Evolutionary conservation across 2,329 filamentous ascomycete genomes (phyloP), one percentile per base, ranked within the genome.

Genomic region (Xylariaceae sp.): DNA sequence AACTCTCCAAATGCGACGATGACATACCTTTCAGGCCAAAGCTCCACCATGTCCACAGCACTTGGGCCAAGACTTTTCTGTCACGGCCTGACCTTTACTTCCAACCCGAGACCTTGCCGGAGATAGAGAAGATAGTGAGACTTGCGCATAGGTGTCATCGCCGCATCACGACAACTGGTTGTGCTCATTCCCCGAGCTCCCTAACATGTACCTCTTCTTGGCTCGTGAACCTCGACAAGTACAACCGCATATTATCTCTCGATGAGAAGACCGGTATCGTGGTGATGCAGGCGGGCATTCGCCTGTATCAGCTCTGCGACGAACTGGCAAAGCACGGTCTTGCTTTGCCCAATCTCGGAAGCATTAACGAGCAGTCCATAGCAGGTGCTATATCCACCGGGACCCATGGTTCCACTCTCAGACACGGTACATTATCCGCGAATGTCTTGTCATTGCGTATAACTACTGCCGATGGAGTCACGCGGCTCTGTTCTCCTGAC

Each of bases 51-150:
- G 73, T 85, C 46, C 94, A 97, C 75, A 86, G 86, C 65, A 99
- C 94, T 18, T 99, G 94, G 94, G 94, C 94, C 37, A 86, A 86
- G 67, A 97, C 94, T 47, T 96, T 95, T 74, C 86, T 88, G 65
- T 94, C 87, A 47, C 82, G 85, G 16, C 94, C 94, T 2, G 91
- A 96, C 76, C 84, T 97, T 54, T 96, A 92, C 73, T 84, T 97
- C 63, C 88, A 88, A 65, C 94, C 94, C 2, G 80, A 88, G 64
- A 86, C 85, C 1, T 76, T 94, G 48, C 75, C 77, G 13, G 92
- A 97, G 72, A 82, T 99, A 61, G 87, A 92, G 70, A 92, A 95
- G 70, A 78, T 88, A 47, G 81, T 96, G 57, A 85, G 80, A 40
- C 80, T 96, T 19, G 94, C 94, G 5, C 86, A 88, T 55, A 81